phyloP scores from a whole-genome alignment of 2,329 filamentous ascomycete species.

The Monascus ruber region DNA sequence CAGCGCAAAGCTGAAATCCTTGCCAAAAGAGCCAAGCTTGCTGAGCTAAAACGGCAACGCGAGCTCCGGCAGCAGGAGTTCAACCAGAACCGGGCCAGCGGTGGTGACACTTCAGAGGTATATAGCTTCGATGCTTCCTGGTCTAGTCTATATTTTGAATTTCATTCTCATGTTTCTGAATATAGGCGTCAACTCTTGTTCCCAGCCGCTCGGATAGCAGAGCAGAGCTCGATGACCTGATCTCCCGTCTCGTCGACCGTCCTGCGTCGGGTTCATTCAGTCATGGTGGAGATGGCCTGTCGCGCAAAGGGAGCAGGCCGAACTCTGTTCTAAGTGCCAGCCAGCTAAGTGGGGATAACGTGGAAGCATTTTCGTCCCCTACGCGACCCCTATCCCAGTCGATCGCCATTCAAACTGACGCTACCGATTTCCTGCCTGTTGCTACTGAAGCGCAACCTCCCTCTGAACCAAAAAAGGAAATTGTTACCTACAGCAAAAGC shows the following conservation, averaged over 20 bases:
- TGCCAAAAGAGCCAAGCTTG: conserved; percentile 93
- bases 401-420: conserved; percentile 56
- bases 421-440: conserved; percentile 60
- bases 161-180: conserved; percentile 5
- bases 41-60: conserved; percentile 86
- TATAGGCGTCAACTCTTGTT: conserved; percentile 56
- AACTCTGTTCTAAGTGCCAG: conserved; percentile 76
- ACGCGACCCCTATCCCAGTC: conserved; percentile 32
- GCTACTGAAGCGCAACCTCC: conserved; percentile 62
- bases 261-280: conserved; percentile 56
- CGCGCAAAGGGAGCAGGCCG: conserved; percentile 56
- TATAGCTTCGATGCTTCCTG: conserved; percentile 11
- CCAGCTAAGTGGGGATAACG: conserved; percentile 63
- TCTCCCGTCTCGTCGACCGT: conserved; percentile 73
- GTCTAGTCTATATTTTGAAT: not conserved
- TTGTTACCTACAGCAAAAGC: conserved; percentile 93
- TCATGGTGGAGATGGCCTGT: conserved; percentile 35
- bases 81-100: conserved; percentile 55
- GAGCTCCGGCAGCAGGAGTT: conserved; percentile 72
- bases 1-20: conserved; percentile 90
- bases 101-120: conserved; percentile 63
- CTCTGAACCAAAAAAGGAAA: conserved; percentile 48
- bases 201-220: conserved; percentile 54
- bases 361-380: conserved; percentile 27
- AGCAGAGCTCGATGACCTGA: conserved; percentile 71